Evolutionary conservation across 1,284 basidiomycete genomes (phyloP), one percentile per base, ranked within the genome.

Genomic region (Trametes pubescens): DNA sequence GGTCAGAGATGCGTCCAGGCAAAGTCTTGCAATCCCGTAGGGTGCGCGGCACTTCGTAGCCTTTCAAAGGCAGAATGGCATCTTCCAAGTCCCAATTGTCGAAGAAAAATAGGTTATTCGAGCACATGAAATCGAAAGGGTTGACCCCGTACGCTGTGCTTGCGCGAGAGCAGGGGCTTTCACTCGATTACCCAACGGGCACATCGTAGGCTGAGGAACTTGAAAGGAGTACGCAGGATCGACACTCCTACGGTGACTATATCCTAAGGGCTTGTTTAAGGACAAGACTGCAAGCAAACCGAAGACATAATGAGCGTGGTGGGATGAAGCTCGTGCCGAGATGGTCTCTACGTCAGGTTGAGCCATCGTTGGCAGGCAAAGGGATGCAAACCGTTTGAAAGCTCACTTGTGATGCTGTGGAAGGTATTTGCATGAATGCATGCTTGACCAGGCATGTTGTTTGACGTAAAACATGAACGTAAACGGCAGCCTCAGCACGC

Each of bases 241-340:
- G 18, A 14, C 18, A 16, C 43, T 18, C 7, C 16, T 10, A n/a
- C 16, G 0, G 14, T n/a, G 49, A 35, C 32, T 5, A 34, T n/a
- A 11, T 54, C 52, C 52, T 22, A 54, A 13, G 52, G 52, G 16
- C 37, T 40, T n/a, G 16, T 40, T 14, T 54, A 37, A 22, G 52
- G 52, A 29, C 43, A 54, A 6, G 37, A 40, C 37, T 26, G 37
- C n/a, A 54, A 11, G 22, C 40, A 21, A 8, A 54, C 37, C 21
- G 52, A 54, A 9, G 52, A 54, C 37, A 54, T 14, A 14, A 43
- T 54, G 52, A 54, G 52, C 14, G 43, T 44, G 21, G n/a, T 21
- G 43, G 11, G 2, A 38, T 32, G 8, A 32, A 32, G 29, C 29
- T 32, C 29, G 29, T 32, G 29, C 29, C 29, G 29, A 8, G 29